Base-by-base conservation (phyloP, 2,329 filamentous ascomycete species). In the Sporothrix humicola region DNA sequence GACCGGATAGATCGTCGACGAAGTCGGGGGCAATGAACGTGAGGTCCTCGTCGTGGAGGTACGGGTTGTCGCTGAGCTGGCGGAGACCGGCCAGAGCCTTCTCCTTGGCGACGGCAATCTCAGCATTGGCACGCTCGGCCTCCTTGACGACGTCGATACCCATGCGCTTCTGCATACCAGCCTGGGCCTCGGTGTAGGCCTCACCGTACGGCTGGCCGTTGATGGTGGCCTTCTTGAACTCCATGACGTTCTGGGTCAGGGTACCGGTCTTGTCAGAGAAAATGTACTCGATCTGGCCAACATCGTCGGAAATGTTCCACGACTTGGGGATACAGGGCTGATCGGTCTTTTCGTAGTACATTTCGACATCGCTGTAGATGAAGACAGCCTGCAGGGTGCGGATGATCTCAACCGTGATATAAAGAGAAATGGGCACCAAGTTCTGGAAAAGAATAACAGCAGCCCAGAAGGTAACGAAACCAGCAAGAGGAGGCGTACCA, bases 231-330 rank as follows among this genome's bases (percentile, higher is more conserved):
- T 99, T 99, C 82, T 98, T 99, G 88, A 98, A 99, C 81, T 99
- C 97, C 96, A 97, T 78, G 31, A 78, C 77, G 69, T 78, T 78
- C 72, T 78, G 77, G 0, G 77, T 78, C 61, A 78, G 72, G 0
- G 77, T 78, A 63, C 77, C 77, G 1, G 77, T 78, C 75, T 78
- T 78, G 76, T 78, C 77, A 26, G 77, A 78, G 66, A 99, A 99
- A 77, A 99, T 97, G 84, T 98, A 99, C 82, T 98, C 96, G 76
- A 99, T 97, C 83, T 99, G 96, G 13, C 96, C 96, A 65, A 99
- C 87, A 79, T 99, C 97, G 80, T 99, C 96, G 0, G 95, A 98
- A 69, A 99, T 98, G 80, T 98, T 99, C 96, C 96, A 99, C 0
- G 95, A 94, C 80, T 98, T 98, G 5, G 97, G 96, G 12, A 97